These are phyloP conservation scores for Ophiobolus disseminans DNA, from an alignment of 2,329 filamentous ascomycete genomes.

Conservation along the genomic window DNA sequence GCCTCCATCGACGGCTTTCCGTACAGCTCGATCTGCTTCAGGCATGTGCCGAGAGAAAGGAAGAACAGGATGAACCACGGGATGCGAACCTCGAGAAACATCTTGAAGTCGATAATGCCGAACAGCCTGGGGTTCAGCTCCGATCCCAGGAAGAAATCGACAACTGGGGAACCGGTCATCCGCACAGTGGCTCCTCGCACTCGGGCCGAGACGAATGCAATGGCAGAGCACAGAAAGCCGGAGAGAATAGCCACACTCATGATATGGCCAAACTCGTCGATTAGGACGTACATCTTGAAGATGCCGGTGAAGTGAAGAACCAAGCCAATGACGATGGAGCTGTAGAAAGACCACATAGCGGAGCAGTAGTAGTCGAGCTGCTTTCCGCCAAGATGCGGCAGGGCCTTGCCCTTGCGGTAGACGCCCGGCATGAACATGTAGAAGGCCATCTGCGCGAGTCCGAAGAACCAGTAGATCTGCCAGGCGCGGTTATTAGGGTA, in stretches of 20 bases:
- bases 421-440: constrained; percentile 90
- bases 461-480: constrained; percentile 93
- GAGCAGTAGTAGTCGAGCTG: constrained; percentile 96
- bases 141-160: constrained; percentile 91
- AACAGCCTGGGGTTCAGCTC: constrained; percentile 89
- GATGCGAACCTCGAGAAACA: constrained; percentile 93
- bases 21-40: constrained; percentile 82
- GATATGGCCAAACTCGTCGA: constrained; percentile 94
- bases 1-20: constrained; percentile 89
- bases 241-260: constrained; percentile 93
- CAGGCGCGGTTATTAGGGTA: constrained; percentile 85
- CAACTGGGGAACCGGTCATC: constrained; percentile 83
- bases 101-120: constrained; percentile 85
- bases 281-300: constrained; percentile 88
- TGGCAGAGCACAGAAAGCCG: constrained; percentile 80
- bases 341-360: constrained; percentile 84
- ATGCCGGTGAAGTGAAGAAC: constrained; percentile 79
- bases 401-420: constrained; percentile 84
- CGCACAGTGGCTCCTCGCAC: constrained; percentile 83
- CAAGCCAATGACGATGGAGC: constrained; percentile 75
- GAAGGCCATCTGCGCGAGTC: constrained; percentile 80
- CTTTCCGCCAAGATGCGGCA: constrained; percentile 81
- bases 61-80: constrained; percentile 92
- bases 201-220: constrained; percentile 87
- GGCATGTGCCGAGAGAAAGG: constrained; percentile 75